These are phyloP conservation scores for Candida sanyaensis DNA, from an alignment of 1,139 yeast genomes.

Conservation along the genomic window DNA sequence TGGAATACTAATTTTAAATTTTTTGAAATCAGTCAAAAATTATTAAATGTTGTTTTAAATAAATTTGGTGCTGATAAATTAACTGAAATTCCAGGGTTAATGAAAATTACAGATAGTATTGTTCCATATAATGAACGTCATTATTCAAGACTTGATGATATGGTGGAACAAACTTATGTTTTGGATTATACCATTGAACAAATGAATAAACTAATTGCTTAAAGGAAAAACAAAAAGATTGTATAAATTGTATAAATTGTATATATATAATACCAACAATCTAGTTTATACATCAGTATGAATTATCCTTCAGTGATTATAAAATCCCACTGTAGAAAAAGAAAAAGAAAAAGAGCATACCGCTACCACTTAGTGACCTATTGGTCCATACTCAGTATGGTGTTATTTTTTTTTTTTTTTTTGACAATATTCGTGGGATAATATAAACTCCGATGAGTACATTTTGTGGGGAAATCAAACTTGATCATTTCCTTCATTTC, in stretches of 20 bases:
- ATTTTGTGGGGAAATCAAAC: too few species aligned
- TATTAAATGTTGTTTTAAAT: constrained; percentile 64
- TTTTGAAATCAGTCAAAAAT: constrained; percentile 76
- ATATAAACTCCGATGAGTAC: too few species aligned
- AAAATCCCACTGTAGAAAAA: too few species aligned
- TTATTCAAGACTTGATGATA: constrained; percentile 68
- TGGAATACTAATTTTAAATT: constrained; percentile 93
- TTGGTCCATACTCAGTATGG: too few species aligned
- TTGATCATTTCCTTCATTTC: too few species aligned
- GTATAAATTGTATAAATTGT: background rate
- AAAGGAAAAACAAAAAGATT: background rate
- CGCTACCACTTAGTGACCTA: too few species aligned
- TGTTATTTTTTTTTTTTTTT: too few species aligned
- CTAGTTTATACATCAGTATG: too few species aligned
- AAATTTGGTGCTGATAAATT: constrained; percentile 56
- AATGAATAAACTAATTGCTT: constrained; percentile 51
- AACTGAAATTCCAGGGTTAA: constrained; percentile 65
- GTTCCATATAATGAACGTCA: constrained; percentile 90
- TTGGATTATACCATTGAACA: constrained; percentile 83
- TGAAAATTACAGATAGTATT: constrained; percentile 68
- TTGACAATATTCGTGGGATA: too few species aligned
- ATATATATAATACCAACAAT: too few species aligned
- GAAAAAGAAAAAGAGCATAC: too few species aligned
- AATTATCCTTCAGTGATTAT: too few species aligned
- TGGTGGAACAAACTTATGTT: constrained; percentile 82